Percentiles rank a stretch among this genome's conserved stretches.
Conservation (phyloP, 805 yeast genomes). For the Metschnikowia proteae region DNA sequence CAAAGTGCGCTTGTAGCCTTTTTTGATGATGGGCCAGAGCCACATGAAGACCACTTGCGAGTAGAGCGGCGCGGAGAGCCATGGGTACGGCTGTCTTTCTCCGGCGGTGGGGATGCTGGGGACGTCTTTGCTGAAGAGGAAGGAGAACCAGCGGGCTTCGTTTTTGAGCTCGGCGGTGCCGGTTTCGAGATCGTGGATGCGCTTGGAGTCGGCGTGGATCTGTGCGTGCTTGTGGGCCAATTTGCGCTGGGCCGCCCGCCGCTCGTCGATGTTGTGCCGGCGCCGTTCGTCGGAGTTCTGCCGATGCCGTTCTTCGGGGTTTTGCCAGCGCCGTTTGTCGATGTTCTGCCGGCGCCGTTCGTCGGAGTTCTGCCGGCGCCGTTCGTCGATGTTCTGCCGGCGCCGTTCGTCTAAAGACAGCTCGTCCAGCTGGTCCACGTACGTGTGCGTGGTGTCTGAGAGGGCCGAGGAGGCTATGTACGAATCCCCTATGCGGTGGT, state of each 20-base stretch:
- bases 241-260: neutral
- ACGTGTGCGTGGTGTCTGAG: constrained; percentile 16
- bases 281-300: neutral
- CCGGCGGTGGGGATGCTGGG: constrained; percentile 50
- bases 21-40: constrained; percentile 37
- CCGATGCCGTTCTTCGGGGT: too few species aligned
- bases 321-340: too few species aligned
- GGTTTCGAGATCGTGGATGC: constrained; percentile 4
- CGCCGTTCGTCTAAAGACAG: constrained; percentile 8
- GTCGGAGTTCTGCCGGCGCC: neutral
- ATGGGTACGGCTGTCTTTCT: constrained; percentile 50
- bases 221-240: neutral
- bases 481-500: constrained; percentile 7
- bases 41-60: constrained; percentile 39
- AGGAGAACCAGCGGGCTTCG: constrained; percentile 52
- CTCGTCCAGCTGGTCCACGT: constrained; percentile 14
- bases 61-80: constrained; percentile 29
- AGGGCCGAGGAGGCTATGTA: constrained; percentile 7
- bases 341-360: neutral
- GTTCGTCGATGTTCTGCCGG: too few species aligned
- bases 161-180: constrained; percentile 28
- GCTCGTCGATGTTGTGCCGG: neutral
- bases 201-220: neutral
- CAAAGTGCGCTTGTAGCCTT: constrained; percentile 40
- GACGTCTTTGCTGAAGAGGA: constrained; percentile 45